Percentiles rank a stretch among this genome's conserved stretches.
Conservation (phyloP, 2,329 filamentous ascomycete species). For the Microdochium paspali region DNA sequence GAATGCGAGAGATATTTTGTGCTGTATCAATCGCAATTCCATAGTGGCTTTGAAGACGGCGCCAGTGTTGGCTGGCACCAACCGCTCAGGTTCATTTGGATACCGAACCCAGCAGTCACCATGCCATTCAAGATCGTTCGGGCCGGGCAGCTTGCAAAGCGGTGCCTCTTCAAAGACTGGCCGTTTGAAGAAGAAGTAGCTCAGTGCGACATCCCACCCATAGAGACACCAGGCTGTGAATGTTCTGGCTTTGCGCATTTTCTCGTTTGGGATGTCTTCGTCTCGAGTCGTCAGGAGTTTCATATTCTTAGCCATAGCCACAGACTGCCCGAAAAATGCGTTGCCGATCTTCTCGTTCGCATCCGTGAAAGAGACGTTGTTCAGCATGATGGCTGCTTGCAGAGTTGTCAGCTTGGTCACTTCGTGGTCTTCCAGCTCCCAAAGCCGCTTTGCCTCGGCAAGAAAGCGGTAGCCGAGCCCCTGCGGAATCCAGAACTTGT, state of each 20-base stretch:
- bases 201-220: not conserved
- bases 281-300: constrained; percentile 14
- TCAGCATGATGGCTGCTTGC: constrained; percentile 22
- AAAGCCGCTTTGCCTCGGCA: constrained; percentile 24
- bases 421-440: constrained; percentile 18
- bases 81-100: constrained; percentile 8
- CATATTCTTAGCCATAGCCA: constrained; percentile 21
- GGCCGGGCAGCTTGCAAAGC: constrained; percentile 20
- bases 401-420: constrained; percentile 19
- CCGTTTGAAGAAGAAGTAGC: constrained; percentile 10
- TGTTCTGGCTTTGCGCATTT: constrained; percentile 6
- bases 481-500: constrained; percentile 23
- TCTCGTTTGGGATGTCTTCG: constrained; percentile 4
- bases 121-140: constrained; percentile 15
- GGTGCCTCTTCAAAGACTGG: constrained; percentile 17
- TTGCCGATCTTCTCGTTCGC: constrained; percentile 27
- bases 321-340: constrained; percentile 19
- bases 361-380: constrained; percentile 16
- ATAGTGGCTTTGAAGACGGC: not conserved
- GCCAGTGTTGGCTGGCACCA: not conserved
- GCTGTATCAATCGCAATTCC: not conserved
- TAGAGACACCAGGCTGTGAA: constrained; percentile 24
- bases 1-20: not conserved
- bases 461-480: constrained; percentile 23
- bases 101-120: constrained; percentile 27